Base-by-base conservation (phyloP, 495 filamentous ascomycete species). In the Pseudomonodictys pantanalensis region DNA sequence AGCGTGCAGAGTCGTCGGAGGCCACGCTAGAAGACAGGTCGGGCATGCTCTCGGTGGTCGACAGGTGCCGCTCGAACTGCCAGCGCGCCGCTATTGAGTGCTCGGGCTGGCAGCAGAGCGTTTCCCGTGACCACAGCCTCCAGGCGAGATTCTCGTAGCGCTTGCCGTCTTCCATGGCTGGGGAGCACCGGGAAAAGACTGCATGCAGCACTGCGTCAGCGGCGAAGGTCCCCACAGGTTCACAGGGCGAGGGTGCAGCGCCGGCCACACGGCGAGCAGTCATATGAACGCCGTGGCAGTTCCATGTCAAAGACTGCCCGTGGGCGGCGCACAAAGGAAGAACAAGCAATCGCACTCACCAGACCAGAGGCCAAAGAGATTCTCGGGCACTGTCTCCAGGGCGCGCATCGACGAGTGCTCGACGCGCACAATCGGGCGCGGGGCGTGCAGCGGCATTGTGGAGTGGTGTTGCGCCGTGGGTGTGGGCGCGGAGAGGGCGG, bases 341-440 rank as follows among this genome's bases (percentile, higher is more conserved):
- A 18, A 11, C 30, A 23, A 15, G 5, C 17, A 46, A 41, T 26
- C 28, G 17, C 10, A 80, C 90, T 82, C 77, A 96, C 92, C 91
- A 74, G 91, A 91, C 91, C 92, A 96, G 86, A 98, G 95, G 77
- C 90, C 90, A 74, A 93, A 95, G 33, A 98, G 84, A 68, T 92
- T 95, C 75, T 95, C 89, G 12, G 88, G 85, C 69, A 96, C 79
- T 1, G 93, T 95, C 74, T 97, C 91, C 66, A 98, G 88, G 72
- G 93, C 91, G 76, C 92, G 88, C 67, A 97, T 91, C 65, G 64
- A 57, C 26, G 50, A 57, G 29, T 58, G 49, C 41, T 72, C 67
- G 24, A 75, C 65, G 25, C 61, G 60, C 60, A 75, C 56, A 45
- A 75, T 55, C 22, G 70, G 63, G 29, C 55, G 47, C 45, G 60